Evolutionary conservation across 345 rosid species (phyloP), one percentile per base, ranked within the genome.

Genomic region (Brassica incana): DNA sequence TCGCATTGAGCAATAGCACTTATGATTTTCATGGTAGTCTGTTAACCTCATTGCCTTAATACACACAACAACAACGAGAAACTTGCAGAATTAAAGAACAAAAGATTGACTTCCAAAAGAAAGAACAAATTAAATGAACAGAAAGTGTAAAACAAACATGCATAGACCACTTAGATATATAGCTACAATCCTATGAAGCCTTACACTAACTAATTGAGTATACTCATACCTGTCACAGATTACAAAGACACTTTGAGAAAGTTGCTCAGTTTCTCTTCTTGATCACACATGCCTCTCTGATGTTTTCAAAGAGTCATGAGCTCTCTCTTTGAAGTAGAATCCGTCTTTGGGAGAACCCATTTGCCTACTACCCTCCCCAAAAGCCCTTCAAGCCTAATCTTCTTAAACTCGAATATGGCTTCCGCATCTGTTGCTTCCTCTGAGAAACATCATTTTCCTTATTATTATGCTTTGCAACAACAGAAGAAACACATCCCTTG

Each of bases 351-450:
- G 7, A 79, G 35, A 8, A 64, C 63, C 76, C 67, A 71, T 7
- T 52, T 80, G 29, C 83, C 76, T 62, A 67, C 75, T 70, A 36
- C 43, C 8, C 33, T 75, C 40, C 78, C 82, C 52, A 52, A 40
- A 20, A 75, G 14, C 65, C 75, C 78, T 62, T 69, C 67, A 58
- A 65, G 72, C 25, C 25, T 23, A 23, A 23, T 23, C 64, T 72
- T 72, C 67, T 78, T 72, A 25, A 74, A 80, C 79, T 75, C 79
- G 12, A 70, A 23, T 23, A 80, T 4, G 79, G 76, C 52, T 58
- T 69, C 83, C 76, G 70, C 76, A 65, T 69, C 35, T 52, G 78
- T 74, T 74, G 30, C 72, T 74, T 75, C 74, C 69, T 72, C 54
- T 35, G 83, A 69, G 75, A 27, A 69, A 36, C 71, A 38, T 18